Evolutionary conservation across 1,284 basidiomycete genomes (phyloP), one percentile per base, ranked within the genome.

Genomic region (Tremellales sp.): DNA sequence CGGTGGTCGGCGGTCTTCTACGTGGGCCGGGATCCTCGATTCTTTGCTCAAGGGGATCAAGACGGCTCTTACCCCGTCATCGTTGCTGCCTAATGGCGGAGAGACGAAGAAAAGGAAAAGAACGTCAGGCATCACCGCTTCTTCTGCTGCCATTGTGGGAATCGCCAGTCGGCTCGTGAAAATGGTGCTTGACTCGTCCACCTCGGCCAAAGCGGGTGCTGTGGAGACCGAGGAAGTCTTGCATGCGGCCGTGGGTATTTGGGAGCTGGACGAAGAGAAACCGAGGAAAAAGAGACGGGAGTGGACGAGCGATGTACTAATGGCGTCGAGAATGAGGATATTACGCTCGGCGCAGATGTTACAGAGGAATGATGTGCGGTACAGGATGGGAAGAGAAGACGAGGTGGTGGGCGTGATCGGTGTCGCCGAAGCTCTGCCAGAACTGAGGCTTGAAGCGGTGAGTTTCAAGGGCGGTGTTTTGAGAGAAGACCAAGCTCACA

Each of bases 91-190:
- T 33, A 25, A 3, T n/a, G 28, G 2, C 10, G 24, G 9, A 28
- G 26, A 3, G 35, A 14, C 27, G 21, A 36, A 14, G 43, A 53
- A 56, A 48, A 44, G 51, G n/a, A 56, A 55, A 39, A 43, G 48
- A 25, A 12, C 8, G 18, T 12, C 10, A 6, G n/a, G 7, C n/a
- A 6, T 16, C 5, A 31, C 24, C 5, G 3, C 33, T 5, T 19
- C 3, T 9, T 38, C 46, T 1, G 48, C 51, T 12, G 45, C 48
- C 4, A 41, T 48, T 3, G 45, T 50, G 0, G 46, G 40, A 3
- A 34, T 55, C 9, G 42, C 55, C 34, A 45, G 41, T 13, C 45
- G 53, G 13, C 29, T 58, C 0, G 27, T 37, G 19, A 46, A 51
- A 25, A 31, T 46, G 3, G 40, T 58, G 3, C 38, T 58, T 8